A percentile compares a stretch with the other conserved stretches of the same genome.
These are phyloP conservation scores for Talaromyces sp. DNA, from an alignment of 2,329 filamentous ascomycete genomes.

Conservation along the genomic window DNA sequence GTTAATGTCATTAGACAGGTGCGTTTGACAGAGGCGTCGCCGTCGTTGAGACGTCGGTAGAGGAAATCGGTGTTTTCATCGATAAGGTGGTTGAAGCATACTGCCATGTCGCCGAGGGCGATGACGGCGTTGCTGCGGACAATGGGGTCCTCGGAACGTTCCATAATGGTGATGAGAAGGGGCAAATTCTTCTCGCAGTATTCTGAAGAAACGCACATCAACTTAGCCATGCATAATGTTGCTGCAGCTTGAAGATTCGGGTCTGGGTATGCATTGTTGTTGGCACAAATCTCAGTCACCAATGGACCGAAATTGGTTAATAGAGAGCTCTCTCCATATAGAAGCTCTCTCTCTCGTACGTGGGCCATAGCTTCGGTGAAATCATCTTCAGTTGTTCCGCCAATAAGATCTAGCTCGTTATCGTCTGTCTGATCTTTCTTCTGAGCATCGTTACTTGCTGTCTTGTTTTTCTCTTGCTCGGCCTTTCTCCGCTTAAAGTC, in stretches of 20 bases:
- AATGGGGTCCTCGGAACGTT: conserved; percentile 84
- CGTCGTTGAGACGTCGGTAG: conserved; percentile 86
- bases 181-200: conserved; percentile 93
- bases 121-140: conserved; percentile 96
- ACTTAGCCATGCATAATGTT: conserved; percentile 89
- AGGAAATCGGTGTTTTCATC: conserved; percentile 99
- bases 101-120: conserved; percentile 95
- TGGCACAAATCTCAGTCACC: conserved; percentile 88
- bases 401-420: conserved; percentile 93
- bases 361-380: conserved; percentile 83
- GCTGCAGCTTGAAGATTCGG: conserved; percentile 87
- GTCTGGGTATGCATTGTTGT: conserved; percentile 88
- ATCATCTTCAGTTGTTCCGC: conserved; percentile 90
- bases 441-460: conserved; percentile 39
- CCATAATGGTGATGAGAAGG: conserved; percentile 95
- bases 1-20: conserved; percentile 98
- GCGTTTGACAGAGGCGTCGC: conserved; percentile 83
- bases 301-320: conserved; percentile 87
- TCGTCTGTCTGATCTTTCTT: conserved; percentile 58
- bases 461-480: conserved; percentile 46
- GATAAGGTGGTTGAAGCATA: conserved; percentile 98
- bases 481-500: conserved; percentile 93
- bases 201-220: conserved; percentile 96
- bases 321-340: conserved; percentile 77
- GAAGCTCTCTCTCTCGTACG: conserved; percentile 75